These are phyloP conservation scores for Cercospora janseana DNA, from an alignment of 2,329 filamentous ascomycete genomes.

Conservation along the genomic window DNA sequence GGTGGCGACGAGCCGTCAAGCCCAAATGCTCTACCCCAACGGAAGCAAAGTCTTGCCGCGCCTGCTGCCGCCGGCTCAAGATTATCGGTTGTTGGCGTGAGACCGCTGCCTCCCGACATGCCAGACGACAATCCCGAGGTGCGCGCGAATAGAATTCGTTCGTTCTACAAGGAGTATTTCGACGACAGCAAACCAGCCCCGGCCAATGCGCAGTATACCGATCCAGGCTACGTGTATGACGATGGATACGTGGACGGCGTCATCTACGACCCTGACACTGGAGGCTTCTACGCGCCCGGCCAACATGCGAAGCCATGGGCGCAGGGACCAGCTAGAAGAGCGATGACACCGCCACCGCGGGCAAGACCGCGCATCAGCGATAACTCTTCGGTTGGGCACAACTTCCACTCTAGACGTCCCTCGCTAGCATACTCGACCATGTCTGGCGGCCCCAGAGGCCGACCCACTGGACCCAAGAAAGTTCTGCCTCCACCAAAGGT, in stretches of 20 bases:
- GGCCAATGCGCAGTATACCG: slow-evolving; percentile 45
- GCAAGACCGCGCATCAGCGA: slow-evolving; percentile 55
- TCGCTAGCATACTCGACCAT: slow-evolving; percentile 35
- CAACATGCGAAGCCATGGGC: slow-evolving; percentile 62
- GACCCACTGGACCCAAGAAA: slow-evolving; percentile 50
- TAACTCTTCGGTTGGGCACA: slow-evolving; percentile 39
- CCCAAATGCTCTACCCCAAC: slow-evolving; percentile 22
- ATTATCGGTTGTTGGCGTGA: slow-evolving; percentile 60
- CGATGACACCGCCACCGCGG: slow-evolving; percentile 89
- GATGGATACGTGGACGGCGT: slow-evolving; percentile 71
- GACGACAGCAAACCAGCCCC: slow-evolving; percentile 68
- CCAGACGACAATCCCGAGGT: slow-evolving; percentile 88
- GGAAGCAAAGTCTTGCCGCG: slow-evolving; percentile 21
- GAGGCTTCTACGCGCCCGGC: slow-evolving; percentile 59
- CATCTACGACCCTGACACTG: slow-evolving; percentile 56
- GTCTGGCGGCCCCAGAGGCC: slow-evolving; percentile 31
- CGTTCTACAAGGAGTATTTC: slow-evolving; percentile 99
- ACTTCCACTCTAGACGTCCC: slow-evolving; percentile 35
- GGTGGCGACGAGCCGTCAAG: slow-evolving; percentile 23
- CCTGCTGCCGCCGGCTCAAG: slow-evolving; percentile 34
- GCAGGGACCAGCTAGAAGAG: slow-evolving; percentile 79
- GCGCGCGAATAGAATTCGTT: slow-evolving; percentile 91
- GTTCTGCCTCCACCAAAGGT: slow-evolving; percentile 69
- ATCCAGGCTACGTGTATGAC: slow-evolving; percentile 49
- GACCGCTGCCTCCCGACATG: slow-evolving; percentile 84